Base-by-base conservation (phyloP, 352 stramenopile genomes). In the Pythium sp. region DNA sequence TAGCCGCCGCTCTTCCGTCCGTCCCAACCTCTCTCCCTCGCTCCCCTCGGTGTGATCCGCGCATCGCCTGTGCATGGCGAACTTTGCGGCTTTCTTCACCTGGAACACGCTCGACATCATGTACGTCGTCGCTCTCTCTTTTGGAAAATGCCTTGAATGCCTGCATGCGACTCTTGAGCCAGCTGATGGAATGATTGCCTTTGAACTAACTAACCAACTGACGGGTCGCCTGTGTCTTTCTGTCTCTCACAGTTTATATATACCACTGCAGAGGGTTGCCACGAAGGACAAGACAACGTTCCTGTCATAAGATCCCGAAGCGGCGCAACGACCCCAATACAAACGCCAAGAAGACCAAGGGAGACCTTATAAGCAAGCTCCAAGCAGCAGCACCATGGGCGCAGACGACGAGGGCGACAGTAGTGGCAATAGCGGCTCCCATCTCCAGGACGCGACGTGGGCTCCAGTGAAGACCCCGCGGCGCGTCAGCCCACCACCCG, bases 41-140 rank as follows among this genome's bases (percentile, higher is more conserved):
- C 24, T 58, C 53, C n/a, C 24, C 3, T 58, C 26, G 5, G 53
- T 58, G 53, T 36, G 26, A 26, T 36, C 53, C 26, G 53, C 57
- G n/a, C 1, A 55, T 58, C 53, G 53, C 57, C 41, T 26, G 65
- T 71, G 58, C 59, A 71, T 71, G 65, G 65, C 65, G 54, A 71
- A 71, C 58, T 71, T 71, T 54, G 65, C 65, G 32, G 32, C 49
- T 20, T 71, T 71, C 65, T 71, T 71, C 65, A 71, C 65, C 26
- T 71, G 65, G 65, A 71, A 66, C 22, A 71, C 65, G 18, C 65
- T 71, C 58, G 65, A 71, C 65, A 71, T 71, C 65, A 71, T 26
- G 65, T 71, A 57, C 65, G 59, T 62, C 15, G 36, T 26, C 24
- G 24, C 24, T 6, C 36, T 43, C 36, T 18, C 36, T 43, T 43